Conservation (phyloP, 1,284 basidiomycete species). For the Ganoderma meredithae region DNA sequence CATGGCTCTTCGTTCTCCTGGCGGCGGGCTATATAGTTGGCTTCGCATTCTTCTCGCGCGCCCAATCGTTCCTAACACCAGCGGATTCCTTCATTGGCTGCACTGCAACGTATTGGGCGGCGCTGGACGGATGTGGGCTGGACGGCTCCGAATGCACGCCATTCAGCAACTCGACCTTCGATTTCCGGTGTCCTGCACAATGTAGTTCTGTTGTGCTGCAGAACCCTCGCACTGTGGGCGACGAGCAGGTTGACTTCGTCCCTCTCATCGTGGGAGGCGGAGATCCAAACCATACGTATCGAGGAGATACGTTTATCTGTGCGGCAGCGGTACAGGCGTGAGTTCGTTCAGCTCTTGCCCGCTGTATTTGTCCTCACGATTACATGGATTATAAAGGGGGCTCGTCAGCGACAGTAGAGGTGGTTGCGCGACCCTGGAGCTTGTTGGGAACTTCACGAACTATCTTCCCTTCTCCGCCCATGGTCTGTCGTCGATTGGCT, state of each 20-base stretch:
- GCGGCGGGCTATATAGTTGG: slow-evolving; percentile 72
- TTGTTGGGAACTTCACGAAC: slow-evolving; percentile 76
- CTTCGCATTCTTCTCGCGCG: slow-evolving; percentile 75
- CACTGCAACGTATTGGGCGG: slow-evolving; percentile 74
- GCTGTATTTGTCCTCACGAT: slow-evolving; percentile 4
- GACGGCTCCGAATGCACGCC: slow-evolving; percentile 75
- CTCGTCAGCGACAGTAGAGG: slow-evolving; percentile 70
- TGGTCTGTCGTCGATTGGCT: slow-evolving; percentile 76
- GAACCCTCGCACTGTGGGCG: slow-evolving; percentile 82
- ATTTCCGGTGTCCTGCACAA: slow-evolving; percentile 85
- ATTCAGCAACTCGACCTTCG: slow-evolving; percentile 66
- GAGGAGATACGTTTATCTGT: slow-evolving; percentile 88
- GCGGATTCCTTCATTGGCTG: slow-evolving; percentile 69
- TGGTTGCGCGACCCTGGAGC: slow-evolving; percentile 78
- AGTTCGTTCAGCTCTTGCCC: slow-evolving; percentile 39
- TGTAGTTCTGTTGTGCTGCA: slow-evolving; percentile 74
- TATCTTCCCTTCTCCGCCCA: slow-evolving; percentile 68
- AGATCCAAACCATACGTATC: slow-evolving; percentile 71
- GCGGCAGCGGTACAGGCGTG: slow-evolving; percentile 86
- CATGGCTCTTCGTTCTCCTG: slow-evolving; percentile 64
- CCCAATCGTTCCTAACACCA: slow-evolving; percentile 75
- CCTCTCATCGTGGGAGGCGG: slow-evolving; percentile 89
- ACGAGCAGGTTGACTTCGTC: slow-evolving; percentile 67
- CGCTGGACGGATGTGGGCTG: slow-evolving; percentile 80
- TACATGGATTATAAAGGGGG: slow-evolving; percentile 57